Percentiles rank a stretch among this genome's conserved stretches.
Conservation (phyloP, 2,329 filamentous ascomycete species). For the Parasarocladium wereldwijsianum region DNA sequence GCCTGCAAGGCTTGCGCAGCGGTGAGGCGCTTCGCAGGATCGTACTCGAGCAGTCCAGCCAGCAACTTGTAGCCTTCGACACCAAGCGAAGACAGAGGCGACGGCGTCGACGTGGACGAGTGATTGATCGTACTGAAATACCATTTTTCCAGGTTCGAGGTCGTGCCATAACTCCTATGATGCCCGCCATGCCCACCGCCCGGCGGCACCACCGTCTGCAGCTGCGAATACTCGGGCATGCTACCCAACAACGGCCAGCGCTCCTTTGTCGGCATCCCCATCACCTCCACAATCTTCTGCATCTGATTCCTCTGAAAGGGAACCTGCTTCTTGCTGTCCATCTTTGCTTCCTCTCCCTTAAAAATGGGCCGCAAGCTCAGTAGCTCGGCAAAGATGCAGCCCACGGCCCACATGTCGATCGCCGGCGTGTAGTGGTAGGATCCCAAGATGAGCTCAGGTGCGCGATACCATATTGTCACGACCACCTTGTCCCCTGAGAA, state of each 20-base stretch:
- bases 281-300: conserved; percentile 96
- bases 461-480: conserved; percentile 97
- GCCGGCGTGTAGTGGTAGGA: conserved; percentile 94
- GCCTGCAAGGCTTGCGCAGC: conserved; percentile 82
- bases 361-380: conserved; percentile 86
- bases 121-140: conserved; percentile 58
- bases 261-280: conserved; percentile 80
- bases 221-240: conserved; percentile 76
- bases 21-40: conserved; percentile 76
- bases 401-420: conserved; percentile 94
- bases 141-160: conserved; percentile 59
- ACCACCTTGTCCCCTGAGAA: conserved; percentile 96
- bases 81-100: conserved; percentile 45
- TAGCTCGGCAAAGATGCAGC: conserved; percentile 94
- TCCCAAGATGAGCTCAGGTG: conserved; percentile 82
- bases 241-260: conserved; percentile 71
- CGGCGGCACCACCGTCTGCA: conserved; percentile 40
- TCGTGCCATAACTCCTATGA: conserved; percentile 14
- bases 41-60: conserved; percentile 75
- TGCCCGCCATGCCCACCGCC: conserved; percentile 23
- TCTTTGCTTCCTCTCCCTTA: conserved; percentile 97
- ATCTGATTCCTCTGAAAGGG: conserved; percentile 97
- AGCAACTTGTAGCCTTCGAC: conserved; percentile 72
- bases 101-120: conserved; percentile 26
- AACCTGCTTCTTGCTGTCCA: conserved; percentile 95